phyloP scores from a whole-genome alignment of 345 rosid species.

The Rhodamnia argentea region DNA sequence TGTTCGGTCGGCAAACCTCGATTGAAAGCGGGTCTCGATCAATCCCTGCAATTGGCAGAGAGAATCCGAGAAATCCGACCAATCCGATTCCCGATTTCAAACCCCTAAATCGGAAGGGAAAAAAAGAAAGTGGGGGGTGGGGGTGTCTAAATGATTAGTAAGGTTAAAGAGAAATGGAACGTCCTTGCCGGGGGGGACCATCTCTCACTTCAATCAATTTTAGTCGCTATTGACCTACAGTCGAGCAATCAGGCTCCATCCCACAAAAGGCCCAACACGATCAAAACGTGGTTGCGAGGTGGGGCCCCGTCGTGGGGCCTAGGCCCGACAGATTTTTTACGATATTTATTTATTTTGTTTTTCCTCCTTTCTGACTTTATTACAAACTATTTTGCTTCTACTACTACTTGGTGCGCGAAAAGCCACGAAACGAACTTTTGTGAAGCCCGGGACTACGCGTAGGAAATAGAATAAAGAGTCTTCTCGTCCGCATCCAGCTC shows the following conservation, averaged over 20 bases:
- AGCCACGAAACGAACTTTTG: not conserved
- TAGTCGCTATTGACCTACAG: not conserved
- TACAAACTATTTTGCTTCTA: not conserved
- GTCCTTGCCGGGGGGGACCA: not conserved
- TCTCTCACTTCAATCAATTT: not conserved
- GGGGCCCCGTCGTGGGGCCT: not conserved
- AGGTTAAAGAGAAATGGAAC: not conserved
- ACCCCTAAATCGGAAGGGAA: too few species aligned
- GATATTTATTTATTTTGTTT: too few species aligned
- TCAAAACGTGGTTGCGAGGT: not conserved
- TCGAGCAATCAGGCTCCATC: not conserved
- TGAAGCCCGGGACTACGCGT: not conserved
- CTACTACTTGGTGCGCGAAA: not conserved
- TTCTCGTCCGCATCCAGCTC: not conserved
- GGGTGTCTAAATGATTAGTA: too few species aligned
- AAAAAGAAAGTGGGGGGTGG: too few species aligned
- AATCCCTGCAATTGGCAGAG: rapidly evolving
- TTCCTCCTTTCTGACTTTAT: not conserved
- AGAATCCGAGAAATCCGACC: too few species aligned
- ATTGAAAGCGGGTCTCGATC: not conserved
- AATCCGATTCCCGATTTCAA: not conserved
- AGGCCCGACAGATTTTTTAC: not conserved
- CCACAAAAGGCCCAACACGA: not conserved
- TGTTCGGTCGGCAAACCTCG: rapidly evolving
- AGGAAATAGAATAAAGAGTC: not conserved